Evolutionary conservation across 345 rosid species (phyloP).

Genomic region (Conringia planisiliqua): DNA sequence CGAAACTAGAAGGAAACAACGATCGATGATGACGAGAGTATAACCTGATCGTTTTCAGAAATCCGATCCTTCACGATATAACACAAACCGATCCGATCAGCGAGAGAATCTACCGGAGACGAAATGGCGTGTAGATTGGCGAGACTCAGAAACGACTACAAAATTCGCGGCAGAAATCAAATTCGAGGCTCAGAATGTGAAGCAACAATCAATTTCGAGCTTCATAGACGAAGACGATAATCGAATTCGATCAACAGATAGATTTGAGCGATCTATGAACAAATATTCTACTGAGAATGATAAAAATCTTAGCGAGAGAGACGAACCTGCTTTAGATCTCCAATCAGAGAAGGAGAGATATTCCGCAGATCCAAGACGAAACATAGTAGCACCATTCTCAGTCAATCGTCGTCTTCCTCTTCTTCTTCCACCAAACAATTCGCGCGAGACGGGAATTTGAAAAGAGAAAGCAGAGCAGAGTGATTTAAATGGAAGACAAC

Average conservation of each 20-base stretch:
- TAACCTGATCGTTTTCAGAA: conserved; percentile 60
- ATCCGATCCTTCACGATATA: conserved; percentile 49
- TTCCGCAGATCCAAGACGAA: conserved; percentile 70
- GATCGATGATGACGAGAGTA: neutral
- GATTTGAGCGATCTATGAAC: conserved; percentile 5
- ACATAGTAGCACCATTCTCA: conserved; percentile 62
- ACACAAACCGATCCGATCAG: conserved; percentile 65
- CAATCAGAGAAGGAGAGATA: conserved; percentile 56
- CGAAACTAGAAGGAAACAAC: neutral
- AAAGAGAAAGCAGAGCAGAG: conserved; percentile 7
- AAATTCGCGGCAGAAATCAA: conserved; percentile 32
- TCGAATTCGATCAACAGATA: conserved; percentile 16
- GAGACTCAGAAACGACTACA: conserved; percentile 64
- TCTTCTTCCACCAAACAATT: conserved; percentile 9
- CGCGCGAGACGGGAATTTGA: conserved; percentile 34
- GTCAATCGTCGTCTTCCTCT: conserved; percentile 13
- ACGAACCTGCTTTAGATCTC: conserved; percentile 63
- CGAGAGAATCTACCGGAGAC: conserved; percentile 40
- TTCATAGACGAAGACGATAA: neutral
- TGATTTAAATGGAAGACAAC: conserved; percentile 1
- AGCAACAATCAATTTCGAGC: conserved; percentile 31
- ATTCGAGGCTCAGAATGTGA: conserved; percentile 41
- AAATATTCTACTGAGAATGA: neutral
- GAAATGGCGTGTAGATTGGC: conserved; percentile 66
- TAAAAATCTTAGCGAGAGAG: neutral